Evolutionary conservation across 768 basidiomycete genomes (phyloP).

Genomic region (Boletus huronensis): DNA sequence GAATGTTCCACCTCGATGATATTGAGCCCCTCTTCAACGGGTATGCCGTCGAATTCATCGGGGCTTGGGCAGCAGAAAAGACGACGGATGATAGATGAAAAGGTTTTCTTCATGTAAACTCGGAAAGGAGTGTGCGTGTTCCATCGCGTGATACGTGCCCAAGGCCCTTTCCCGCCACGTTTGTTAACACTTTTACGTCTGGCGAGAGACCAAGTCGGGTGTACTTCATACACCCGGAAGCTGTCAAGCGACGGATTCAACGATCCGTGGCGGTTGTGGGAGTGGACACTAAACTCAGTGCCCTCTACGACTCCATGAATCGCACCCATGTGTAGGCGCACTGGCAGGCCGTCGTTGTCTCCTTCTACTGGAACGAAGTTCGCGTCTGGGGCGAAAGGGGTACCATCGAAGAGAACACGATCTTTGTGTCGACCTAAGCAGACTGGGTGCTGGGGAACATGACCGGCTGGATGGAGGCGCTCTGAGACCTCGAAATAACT

Average conservation of each 20-base stretch:
- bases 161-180: conserved; percentile 40
- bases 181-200: conserved; percentile 36
- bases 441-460: conserved; percentile 42
- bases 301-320: conserved; percentile 64
- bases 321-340: conserved; percentile 53
- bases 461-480: conserved; percentile 37
- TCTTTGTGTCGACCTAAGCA: conserved; percentile 48
- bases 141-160: conserved; percentile 54
- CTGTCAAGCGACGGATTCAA: conserved; percentile 50
- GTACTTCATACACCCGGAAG: conserved; percentile 50
- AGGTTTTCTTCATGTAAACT: conserved; percentile 48
- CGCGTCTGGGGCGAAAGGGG: conserved; percentile 52
- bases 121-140: conserved; percentile 55
- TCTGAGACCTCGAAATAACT: conserved; percentile 49
- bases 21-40: conserved; percentile 40
- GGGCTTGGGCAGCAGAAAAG: conserved; percentile 37
- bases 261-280: conserved; percentile 59
- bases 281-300: conserved; percentile 57
- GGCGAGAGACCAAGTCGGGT: conserved; percentile 58
- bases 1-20: conserved; percentile 45
- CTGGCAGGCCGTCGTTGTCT: conserved; percentile 39
- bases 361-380: conserved; percentile 45
- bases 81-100: conserved; percentile 45
- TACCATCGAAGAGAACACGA: conserved; percentile 51
- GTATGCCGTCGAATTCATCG: conserved; percentile 29